Base-by-base conservation (phyloP, 768 basidiomycete genomes). In the Asterophora parasitica region DNA sequence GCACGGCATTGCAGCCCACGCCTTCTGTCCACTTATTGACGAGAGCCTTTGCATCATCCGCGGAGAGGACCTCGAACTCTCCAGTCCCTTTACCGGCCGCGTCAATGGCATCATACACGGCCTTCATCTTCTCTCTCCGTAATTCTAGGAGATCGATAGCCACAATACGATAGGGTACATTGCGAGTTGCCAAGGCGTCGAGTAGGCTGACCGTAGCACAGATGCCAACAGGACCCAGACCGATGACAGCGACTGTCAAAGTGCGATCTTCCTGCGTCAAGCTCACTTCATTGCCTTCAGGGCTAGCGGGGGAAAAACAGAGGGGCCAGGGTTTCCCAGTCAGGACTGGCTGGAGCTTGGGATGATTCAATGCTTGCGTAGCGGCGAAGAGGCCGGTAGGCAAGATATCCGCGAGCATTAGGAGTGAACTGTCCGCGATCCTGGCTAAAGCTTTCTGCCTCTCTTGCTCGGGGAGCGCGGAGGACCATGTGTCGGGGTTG, bases 311-410 rank as follows among this genome's bases (percentile, higher is more conserved):
- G 41, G 60, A 61, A 48, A 76, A 69, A 43, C 71, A 75, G 3
- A 63, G 57, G 1, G 87, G 86, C 71, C 82, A 89, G 4, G 85
- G 65, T 32, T 59, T 69, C 2, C 79, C 81, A 0, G 74, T 78
- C 41, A 86, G 55, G 19, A 83, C 70, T 7, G 85, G 79, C 15
- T 73, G 66, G 4, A 82, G 68, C 65, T 89, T 90, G 4, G 85
- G 82, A 57, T 90, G 86, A 49, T 80, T 79, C 49, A 88, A 57
- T 2, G 81, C 80, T 61, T 89, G 88, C 48, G 81, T 58, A 2
- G 82, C 83, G 7, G 87, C 87, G 56, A 88, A 90, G 12, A 85
- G 77, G 4, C 86, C 87, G 0, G 88, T 90, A 3, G 88, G 88
- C 11, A 89, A 73, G 57, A 89, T 88, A 57, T 90, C 88, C 8